Conservation (phyloP, 352 stramenopile species). For the Phytophthora aleatoria region DNA sequence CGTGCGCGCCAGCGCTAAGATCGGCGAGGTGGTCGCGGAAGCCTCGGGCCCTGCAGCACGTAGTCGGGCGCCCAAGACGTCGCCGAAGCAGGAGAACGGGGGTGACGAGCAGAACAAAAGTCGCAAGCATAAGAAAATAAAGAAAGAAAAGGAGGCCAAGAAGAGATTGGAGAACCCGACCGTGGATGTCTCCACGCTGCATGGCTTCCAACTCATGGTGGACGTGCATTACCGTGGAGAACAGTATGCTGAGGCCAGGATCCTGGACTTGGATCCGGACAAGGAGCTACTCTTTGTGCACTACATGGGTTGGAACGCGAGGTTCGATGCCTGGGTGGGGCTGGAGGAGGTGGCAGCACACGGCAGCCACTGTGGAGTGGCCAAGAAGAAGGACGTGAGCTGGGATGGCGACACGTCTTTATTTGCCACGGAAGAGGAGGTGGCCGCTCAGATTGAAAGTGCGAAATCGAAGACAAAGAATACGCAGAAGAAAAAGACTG, state of each 20-base stretch:
- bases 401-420: conserved; percentile 62
- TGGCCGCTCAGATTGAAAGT: conserved; percentile 1
- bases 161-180: background rate
- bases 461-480: conserved; percentile 17
- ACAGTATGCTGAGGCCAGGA: conserved; percentile 66
- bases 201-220: conserved; percentile 55
- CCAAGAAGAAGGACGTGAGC: conserved; percentile 40
- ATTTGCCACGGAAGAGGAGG: conserved; percentile 32
- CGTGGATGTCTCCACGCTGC: conserved; percentile 10
- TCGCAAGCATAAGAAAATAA: conserved; percentile 33
- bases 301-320: conserved; percentile 80
- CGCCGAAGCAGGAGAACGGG: conserved; percentile 17
- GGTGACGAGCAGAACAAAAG: conserved; percentile 26
- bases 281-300: conserved; percentile 58
- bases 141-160: conserved; percentile 24
- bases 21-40: conserved; percentile 17
- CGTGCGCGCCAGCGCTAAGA: conserved; percentile 24
- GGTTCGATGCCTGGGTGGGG: conserved; percentile 69
- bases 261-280: conserved; percentile 49
- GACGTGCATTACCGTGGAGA: conserved; percentile 62
- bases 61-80: conserved; percentile 17
- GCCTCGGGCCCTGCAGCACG: conserved; percentile 2
- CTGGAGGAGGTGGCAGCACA: conserved; percentile 54
- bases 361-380: conserved; percentile 46
- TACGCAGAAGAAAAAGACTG: conserved; percentile 8